A percentile compares a stretch with the other conserved stretches of the same genome.
Conservation (phyloP, 2,329 filamentous ascomycete genomes). For the Beauveria rudraprayagi region DNA sequence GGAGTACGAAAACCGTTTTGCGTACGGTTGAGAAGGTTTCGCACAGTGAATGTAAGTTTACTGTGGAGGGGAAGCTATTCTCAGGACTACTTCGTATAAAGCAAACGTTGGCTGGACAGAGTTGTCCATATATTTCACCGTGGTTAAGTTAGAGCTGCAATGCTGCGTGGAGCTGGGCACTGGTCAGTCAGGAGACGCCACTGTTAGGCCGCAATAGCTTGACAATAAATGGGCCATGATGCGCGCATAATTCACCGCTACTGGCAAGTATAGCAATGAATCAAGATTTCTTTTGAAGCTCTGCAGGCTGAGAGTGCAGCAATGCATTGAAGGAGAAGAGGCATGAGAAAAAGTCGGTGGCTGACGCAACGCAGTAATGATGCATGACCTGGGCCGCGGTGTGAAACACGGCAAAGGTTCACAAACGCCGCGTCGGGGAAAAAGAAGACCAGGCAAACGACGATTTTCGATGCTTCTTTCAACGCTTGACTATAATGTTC, state of each 20-base stretch:
- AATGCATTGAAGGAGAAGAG: not conserved
- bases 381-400: not conserved
- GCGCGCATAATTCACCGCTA: slow-evolving; percentile 2
- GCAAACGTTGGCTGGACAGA: no score
- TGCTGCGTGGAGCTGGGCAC: not conserved
- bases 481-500: no score
- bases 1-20: not conserved
- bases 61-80: not conserved
- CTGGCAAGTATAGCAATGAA: not conserved
- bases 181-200: not conserved
- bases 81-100: no score
- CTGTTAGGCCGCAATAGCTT: slow-evolving; percentile 1
- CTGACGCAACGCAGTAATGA: not conserved
- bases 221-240: slow-evolving; percentile 1
- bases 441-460: not conserved
- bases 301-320: not conserved
- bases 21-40: not conserved
- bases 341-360: not conserved
- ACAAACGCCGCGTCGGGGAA: not conserved
- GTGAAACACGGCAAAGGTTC: not conserved
- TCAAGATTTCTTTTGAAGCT: not conserved
- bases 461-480: not conserved
- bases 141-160: not conserved
- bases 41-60: not conserved
- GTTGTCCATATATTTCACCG: not conserved